Evolutionary conservation across 1,284 basidiomycete genomes (phyloP), one percentile per base, ranked within the genome.

Genomic region (Ustilago trichophora): DNA sequence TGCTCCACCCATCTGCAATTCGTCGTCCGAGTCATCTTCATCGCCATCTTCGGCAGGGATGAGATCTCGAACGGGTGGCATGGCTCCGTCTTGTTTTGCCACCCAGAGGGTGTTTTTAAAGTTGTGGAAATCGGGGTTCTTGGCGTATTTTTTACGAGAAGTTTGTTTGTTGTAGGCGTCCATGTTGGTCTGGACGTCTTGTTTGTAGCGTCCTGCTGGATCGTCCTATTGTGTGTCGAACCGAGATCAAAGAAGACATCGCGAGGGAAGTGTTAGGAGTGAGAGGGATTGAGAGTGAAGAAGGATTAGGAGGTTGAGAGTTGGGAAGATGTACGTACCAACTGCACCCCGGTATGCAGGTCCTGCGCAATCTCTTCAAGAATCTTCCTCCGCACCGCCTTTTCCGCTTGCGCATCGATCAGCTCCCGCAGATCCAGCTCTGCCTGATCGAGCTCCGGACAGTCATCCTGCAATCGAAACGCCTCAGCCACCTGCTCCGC

Each of bases 41-140:
- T 62, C 63, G 6, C 50, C 52, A 2, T 55, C 35, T 25, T 65
- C 59, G 5, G 58, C 54, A 2, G 71, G 65, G 40, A 78, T 64
- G 32, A 77, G 37, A 27, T 78, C 76, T 12, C 42, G 48, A 1
- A 78, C 48, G 1, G 63, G 57, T 13, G 76, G 76, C 76, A 77
- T 77, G 6, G 74, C 56, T 11, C 75, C 72, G 6, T 72, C 63
- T 31, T 66, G 38, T 19, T 40, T 51, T 6, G 64, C 67, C 3
- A 67, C 67, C 76, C 76, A 78, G 6, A 71, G 32, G 2, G 46
- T 40, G 22, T 72, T 68, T 19, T 66, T 62, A 32, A 78, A 73
- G 40, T 76, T 63, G 42, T 71, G 43, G 22, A 75, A 78, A 37
- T 40, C 46, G 3, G 60, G 8, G 18, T 75, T 56, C 29, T 58